A percentile compares a stretch with the other conserved stretches of the same genome.
phyloP scores from a whole-genome alignment of 441 rosid species.

The Adansonia madagascariensis region DNA sequence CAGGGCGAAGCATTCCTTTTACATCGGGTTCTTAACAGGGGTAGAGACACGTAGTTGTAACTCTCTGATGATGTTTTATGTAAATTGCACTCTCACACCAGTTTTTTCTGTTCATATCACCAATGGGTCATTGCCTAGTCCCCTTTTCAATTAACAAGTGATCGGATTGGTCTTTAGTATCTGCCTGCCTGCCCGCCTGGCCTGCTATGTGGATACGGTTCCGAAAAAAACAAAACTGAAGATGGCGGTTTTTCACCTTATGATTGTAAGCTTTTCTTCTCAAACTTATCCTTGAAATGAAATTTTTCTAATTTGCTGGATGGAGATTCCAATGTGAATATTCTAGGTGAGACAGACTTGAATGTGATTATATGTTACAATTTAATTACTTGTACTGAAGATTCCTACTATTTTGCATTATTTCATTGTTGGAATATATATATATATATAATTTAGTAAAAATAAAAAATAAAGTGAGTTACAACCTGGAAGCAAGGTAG shows the following conservation, averaged over 20 bases:
- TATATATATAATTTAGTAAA: too few species aligned
- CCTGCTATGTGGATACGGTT: not conserved
- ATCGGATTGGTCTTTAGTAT: slow-evolving; percentile 25
- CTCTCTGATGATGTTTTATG: slow-evolving; percentile 23
- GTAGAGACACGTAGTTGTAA: slow-evolving; percentile 26
- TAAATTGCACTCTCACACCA: not conserved
- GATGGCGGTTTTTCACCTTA: slow-evolving; percentile 14
- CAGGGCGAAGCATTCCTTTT: slow-evolving; percentile 81
- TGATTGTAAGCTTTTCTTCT: slow-evolving; percentile 11
- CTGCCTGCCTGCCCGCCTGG: not conserved
- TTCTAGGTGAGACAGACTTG: too few species aligned
- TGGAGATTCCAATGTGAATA: not conserved
- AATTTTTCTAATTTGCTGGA: not conserved
- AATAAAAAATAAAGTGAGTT: too few species aligned
- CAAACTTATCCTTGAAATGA: not conserved
- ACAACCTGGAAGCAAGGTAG: too few species aligned
- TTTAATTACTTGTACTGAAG: too few species aligned
- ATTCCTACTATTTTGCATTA: too few species aligned
- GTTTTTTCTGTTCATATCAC: slow-evolving; percentile 27
- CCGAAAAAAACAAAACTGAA: not conserved
- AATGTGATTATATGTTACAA: too few species aligned
- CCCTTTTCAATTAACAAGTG: not conserved
- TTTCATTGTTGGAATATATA: too few species aligned
- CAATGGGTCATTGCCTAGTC: not conserved
- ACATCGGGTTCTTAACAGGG: slow-evolving; percentile 46